Conservation (phyloP, 2,329 filamentous ascomycete genomes). For the Colletotrichum plurivorum region DNA sequence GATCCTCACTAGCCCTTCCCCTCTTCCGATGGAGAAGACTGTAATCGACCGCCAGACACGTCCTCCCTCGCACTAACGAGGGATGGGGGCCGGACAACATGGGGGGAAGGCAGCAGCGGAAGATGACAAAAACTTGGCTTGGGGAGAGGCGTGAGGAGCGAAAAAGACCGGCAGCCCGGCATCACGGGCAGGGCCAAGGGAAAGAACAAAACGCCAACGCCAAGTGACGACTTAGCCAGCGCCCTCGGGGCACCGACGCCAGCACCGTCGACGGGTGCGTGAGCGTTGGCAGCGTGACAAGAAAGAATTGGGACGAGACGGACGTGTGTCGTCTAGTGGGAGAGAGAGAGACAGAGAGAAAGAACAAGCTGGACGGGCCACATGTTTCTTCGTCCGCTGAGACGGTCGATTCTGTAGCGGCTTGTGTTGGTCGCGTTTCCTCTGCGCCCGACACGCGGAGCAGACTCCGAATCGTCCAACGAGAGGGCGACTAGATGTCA, state of each 20-base stretch:
- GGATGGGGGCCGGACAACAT: not conserved
- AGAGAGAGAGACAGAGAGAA: too few species aligned
- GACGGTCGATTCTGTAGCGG: not conserved
- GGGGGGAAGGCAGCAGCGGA: too few species aligned
- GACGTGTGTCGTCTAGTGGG: not conserved
- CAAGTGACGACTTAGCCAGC: not conserved
- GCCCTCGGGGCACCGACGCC: slow-evolving; percentile 7
- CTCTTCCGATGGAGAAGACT: not conserved
- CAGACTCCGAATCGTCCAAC: slow-evolving; percentile 18
- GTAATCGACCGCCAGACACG: slow-evolving; percentile 31
- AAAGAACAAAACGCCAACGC: slow-evolving; percentile 3
- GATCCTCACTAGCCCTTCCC: too few species aligned
- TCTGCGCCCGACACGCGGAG: slow-evolving; percentile 13
- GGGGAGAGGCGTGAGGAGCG: too few species aligned
- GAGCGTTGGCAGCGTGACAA: slow-evolving; percentile 31
- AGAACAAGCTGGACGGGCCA: not conserved
- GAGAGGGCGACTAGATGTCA: not conserved
- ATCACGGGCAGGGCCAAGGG: slow-evolving; percentile 1
- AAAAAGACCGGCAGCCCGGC: not conserved
- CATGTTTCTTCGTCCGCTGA: not conserved
- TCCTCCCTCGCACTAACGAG: slow-evolving; percentile 8
- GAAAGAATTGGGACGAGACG: slow-evolving; percentile 11
- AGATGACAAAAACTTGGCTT: too few species aligned
- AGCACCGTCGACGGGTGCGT: slow-evolving; percentile 24
- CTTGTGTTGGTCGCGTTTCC: not conserved